Evolutionary conservation across 1,139 yeast genomes (phyloP).

Genomic region (Protomyces pachydermus): DNA sequence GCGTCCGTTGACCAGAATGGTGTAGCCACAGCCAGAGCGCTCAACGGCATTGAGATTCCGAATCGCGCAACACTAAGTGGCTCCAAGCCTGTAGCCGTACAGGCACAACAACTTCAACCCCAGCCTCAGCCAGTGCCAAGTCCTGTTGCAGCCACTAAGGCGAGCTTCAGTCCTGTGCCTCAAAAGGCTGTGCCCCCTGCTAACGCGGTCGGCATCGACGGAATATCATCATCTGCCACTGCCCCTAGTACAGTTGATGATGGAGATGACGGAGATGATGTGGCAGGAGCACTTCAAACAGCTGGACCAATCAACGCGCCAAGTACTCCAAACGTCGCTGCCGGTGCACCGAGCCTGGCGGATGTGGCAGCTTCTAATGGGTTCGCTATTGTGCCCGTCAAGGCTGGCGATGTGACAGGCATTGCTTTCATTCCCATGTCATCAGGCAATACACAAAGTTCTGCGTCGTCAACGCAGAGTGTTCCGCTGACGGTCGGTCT

Average conservation of each 20-base stretch:
- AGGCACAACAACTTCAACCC: not conserved
- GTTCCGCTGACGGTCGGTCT: not conserved
- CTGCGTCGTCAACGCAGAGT: not conserved
- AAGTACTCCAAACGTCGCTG: not conserved
- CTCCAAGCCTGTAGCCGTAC: not conserved
- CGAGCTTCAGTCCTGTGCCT: not conserved
- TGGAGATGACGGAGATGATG: not conserved
- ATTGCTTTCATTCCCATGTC: constrained; percentile 15
- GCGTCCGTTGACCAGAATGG: not conserved
- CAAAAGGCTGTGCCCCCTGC: not conserved
- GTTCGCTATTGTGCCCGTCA: constrained; percentile 12
- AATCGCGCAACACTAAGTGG: not conserved
- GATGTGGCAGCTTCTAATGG: not conserved
- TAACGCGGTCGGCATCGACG: not conserved
- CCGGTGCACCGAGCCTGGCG: not conserved
- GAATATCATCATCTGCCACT: not conserved
- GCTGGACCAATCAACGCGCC: not conserved
- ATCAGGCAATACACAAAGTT: not conserved
- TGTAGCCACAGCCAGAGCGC: not conserved
- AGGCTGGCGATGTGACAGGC: constrained; percentile 15
- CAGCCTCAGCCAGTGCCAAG: not conserved
- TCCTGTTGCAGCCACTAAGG: not conserved
- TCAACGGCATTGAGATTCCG: not conserved
- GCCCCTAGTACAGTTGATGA: not conserved
- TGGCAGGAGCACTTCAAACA: not conserved